Base-by-base conservation (phyloP, 169 alveolate genomes). In the Cryptosporidium meleagridis region DNA sequence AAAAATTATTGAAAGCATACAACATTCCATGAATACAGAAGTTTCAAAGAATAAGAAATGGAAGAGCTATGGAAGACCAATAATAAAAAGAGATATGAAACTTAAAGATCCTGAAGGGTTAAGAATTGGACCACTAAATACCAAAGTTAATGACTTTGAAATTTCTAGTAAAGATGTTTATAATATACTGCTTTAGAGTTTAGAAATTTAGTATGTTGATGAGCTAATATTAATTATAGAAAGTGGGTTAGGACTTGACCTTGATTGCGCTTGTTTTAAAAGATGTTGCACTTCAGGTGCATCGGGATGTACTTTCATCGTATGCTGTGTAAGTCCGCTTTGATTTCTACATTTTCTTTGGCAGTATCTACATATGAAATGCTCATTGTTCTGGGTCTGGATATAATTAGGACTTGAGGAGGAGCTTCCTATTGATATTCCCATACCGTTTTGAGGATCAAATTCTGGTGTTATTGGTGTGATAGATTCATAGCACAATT, bases 281-380 rank as follows among this genome's bases (percentile, higher is more conserved):
- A 80, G 59, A 80, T 80, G 89, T n/a, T 80, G 89, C 21, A 80
- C 89, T 59, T 80, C 89, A 21, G 89, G 89, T 48, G 89, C 89
- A 65, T 80, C 89, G 3, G 89, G 89, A 39, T 80, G 89, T 23
- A 80, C 89, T 62, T 80, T 80, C 89, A 80, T 80, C 1, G 89
- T 80, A 67, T 80, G 89, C 26, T 80, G 89, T 12, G 89, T 80
- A n/a, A 80, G 80, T 4, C 89, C 89, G 39, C 89, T 80, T 80
- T 80, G 89, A 65, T 80, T 80, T 62, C 89, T 80, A 29, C 89
- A 80, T 18, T 80, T 80, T 26, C 89, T 80, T 37, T 80, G 89
- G 41, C 89, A 80, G 35, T 80, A 80, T 62, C 89, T 59, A 33
- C 89, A 80, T 58, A 80, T 80, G 59, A 80, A 80, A 3, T 80